phyloP scores from a whole-genome alignment of 306 rosid genomes.

The Senna tora region DNA sequence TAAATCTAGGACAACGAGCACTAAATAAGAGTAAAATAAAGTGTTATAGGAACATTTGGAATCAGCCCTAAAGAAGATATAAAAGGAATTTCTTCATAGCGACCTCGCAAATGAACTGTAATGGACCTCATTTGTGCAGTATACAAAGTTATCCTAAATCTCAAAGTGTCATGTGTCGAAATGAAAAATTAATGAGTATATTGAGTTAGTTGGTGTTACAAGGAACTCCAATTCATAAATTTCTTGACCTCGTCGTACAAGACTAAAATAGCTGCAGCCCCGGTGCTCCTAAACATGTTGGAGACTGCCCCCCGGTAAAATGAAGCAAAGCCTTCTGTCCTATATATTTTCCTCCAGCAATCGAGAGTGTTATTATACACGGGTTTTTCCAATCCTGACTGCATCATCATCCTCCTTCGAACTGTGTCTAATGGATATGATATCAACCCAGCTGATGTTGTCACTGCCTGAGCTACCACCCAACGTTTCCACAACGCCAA shows the following conservation, averaged over 20 bases:
- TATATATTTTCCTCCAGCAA: conserved; percentile 87
- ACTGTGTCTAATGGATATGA: conserved; percentile 93
- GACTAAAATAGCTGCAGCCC: conserved; percentile 92
- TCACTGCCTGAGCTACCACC: conserved; percentile 90
- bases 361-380: conserved; percentile 71
- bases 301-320: conserved; percentile 90
- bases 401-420: conserved; percentile 99
- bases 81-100: neutral
- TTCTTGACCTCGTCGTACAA: conserved; percentile 91
- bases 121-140: conserved; percentile 35
- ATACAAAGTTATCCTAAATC: conserved; percentile 42
- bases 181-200: conserved; percentile 30
- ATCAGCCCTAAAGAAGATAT: neutral
- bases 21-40: neutral
- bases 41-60: neutral
- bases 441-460: conserved; percentile 85
- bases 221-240: conserved; percentile 72
- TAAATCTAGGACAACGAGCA: neutral
- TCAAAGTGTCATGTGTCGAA: conserved; percentile 32
- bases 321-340: conserved; percentile 72
- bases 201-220: conserved; percentile 39
- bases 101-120: conserved; percentile 44
- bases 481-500: conserved; percentile 81
- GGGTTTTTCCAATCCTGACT: conserved; percentile 78
- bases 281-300: conserved; percentile 84